These are phyloP conservation scores for Trifolium pratense DNA, from an alignment of 306 rosid genomes.

Conservation along the genomic window DNA sequence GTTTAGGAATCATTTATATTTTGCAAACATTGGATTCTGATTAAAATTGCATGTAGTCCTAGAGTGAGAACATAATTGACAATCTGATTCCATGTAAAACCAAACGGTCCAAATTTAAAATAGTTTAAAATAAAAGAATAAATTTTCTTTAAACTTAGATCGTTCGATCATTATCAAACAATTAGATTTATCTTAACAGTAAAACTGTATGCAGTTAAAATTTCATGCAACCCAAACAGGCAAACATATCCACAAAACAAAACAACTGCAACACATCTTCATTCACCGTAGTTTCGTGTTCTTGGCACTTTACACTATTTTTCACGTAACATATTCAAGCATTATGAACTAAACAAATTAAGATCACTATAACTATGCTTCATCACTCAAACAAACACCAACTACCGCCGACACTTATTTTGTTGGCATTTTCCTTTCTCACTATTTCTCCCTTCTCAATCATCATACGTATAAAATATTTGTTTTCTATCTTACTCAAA, in stretches of 20 bases:
- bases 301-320: neutral
- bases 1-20: conserved; percentile 18
- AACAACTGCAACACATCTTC: neutral
- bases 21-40: neutral
- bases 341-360: neutral
- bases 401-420: conserved; percentile 35
- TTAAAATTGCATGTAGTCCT: no score
- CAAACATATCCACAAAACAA: neutral
- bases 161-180: no score
- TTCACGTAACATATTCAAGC: neutral
- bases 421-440: neutral
- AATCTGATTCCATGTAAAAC: no score
- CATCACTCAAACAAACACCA: neutral
- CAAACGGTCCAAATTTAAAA: no score
- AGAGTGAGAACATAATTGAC: no score
- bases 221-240: no score
- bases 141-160: no score
- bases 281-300: conserved; percentile 28
- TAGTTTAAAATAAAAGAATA: no score
- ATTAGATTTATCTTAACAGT: no score
- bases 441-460: neutral
- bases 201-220: neutral
- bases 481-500: no score
- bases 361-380: neutral
- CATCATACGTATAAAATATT: neutral